Evolutionary conservation across 768 basidiomycete genomes (phyloP).

Genomic region (Calocera cornea): DNA sequence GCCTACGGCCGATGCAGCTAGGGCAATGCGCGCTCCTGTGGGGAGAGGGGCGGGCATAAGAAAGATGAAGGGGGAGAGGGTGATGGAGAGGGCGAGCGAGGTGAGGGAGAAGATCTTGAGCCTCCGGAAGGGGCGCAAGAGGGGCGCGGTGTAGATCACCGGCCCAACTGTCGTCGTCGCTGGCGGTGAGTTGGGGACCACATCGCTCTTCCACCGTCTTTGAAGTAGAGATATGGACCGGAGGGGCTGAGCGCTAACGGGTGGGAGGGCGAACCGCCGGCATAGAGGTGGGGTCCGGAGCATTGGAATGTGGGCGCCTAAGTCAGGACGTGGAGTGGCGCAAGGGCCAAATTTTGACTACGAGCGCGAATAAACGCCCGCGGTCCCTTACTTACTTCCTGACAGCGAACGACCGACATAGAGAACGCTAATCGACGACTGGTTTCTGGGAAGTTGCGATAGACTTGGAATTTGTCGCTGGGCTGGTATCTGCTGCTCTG

Average conservation of each 20-base stretch:
- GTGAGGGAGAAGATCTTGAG: conserved; percentile 75
- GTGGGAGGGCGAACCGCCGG: neutral
- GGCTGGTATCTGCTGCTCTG: too few relatives aligned
- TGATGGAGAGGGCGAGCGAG: conserved; percentile 53
- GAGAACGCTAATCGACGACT: too few relatives aligned
- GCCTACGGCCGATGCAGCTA: conserved; percentile 55
- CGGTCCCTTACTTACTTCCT: neutral
- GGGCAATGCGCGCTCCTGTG: conserved; percentile 45
- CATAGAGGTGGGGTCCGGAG: neutral
- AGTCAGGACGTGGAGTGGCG: neutral
- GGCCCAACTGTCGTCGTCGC: neutral
- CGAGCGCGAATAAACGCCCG: neutral
- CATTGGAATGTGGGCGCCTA: conserved; percentile 5
- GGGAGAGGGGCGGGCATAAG: conserved; percentile 68
- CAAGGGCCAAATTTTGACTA: neutral
- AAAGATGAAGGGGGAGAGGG: conserved; percentile 69
- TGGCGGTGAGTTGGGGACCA: neutral
- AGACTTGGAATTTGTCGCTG: too few relatives aligned
- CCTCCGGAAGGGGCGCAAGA: conserved; percentile 55
- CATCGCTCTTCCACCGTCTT: neutral
- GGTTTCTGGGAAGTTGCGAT: too few relatives aligned
- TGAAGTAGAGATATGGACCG: neutral
- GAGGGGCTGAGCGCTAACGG: neutral
- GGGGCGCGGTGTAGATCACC: conserved; percentile 49
- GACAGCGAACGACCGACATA: too few relatives aligned